phyloP scores from a whole-genome alignment of 2,329 filamentous ascomycete genomes.

The Pseudocercospora fijiensis region DNA sequence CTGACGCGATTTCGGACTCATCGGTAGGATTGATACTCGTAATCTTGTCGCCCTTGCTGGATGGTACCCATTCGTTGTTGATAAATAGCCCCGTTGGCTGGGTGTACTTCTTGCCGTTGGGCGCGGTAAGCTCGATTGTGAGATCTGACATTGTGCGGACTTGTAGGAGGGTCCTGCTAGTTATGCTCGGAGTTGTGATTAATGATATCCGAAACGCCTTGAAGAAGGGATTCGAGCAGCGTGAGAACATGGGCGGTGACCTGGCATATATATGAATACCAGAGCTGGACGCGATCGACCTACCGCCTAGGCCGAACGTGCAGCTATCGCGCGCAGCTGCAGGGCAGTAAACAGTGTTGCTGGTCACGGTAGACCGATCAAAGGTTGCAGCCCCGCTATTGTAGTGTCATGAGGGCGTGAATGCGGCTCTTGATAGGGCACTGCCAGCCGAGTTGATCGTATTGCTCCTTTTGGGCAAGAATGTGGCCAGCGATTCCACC shows the following conservation, averaged over 20 bases:
- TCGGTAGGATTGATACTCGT: slow-evolving; percentile 28
- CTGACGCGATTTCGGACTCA: slow-evolving; percentile 44
- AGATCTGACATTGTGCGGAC: slow-evolving; percentile 11
- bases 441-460: neutral
- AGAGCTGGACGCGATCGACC: slow-evolving; percentile 1
- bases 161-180: neutral
- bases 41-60: slow-evolving; percentile 59
- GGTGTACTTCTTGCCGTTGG: slow-evolving; percentile 70
- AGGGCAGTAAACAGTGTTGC: slow-evolving; percentile 6
- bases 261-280: neutral
- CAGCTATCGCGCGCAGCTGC: slow-evolving; percentile 10
- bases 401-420: neutral
- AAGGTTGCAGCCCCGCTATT: neutral
- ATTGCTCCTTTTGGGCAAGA: slow-evolving; percentile 5
- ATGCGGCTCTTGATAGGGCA: neutral
- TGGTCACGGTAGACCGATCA: slow-evolving; percentile 1
- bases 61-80: slow-evolving; percentile 68
- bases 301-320: neutral
- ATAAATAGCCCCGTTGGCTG: slow-evolving; percentile 80
- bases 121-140: slow-evolving; percentile 65
- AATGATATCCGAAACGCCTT: slow-evolving; percentile 8
- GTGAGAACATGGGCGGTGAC: slow-evolving; percentile 3
- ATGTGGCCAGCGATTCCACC: neutral
- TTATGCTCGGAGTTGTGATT: neutral
- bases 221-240: slow-evolving; percentile 2